These are phyloP conservation scores for Aspergillus hortae DNA, from an alignment of 2,329 filamentous ascomycete species.

Conservation along the genomic window DNA sequence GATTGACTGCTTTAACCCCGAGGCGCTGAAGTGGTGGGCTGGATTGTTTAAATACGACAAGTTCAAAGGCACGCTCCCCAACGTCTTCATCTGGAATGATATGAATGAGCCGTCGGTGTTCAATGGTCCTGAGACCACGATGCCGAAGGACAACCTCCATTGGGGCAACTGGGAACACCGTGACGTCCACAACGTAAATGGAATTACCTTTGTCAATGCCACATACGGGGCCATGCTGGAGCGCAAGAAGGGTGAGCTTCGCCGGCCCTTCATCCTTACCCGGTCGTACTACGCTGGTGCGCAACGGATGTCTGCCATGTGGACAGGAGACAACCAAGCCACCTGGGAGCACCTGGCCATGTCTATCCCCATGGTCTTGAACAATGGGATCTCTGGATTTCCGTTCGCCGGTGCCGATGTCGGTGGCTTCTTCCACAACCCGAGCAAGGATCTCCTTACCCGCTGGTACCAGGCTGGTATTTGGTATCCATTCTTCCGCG, in stretches of 20 bases:
- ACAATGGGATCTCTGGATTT: slow-evolving; percentile 87
- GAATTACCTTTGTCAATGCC: slow-evolving; percentile 91
- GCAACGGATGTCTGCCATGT: slow-evolving; percentile 90
- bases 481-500: slow-evolving; percentile 98
- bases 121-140: slow-evolving; percentile 95
- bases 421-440: slow-evolving; percentile 97
- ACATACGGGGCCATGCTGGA: slow-evolving; percentile 81
- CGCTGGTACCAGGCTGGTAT: slow-evolving; percentile 96
- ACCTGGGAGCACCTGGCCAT: slow-evolving; percentile 87
- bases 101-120: slow-evolving; percentile 99
- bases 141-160: slow-evolving; percentile 98
- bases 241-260: slow-evolving; percentile 79
- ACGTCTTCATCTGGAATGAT: slow-evolving; percentile 97
- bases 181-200: slow-evolving; percentile 93
- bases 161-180: slow-evolving; percentile 91
- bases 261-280: slow-evolving; percentile 87
- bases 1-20: slow-evolving; percentile 95
- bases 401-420: slow-evolving; percentile 95
- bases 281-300: slow-evolving; percentile 89
- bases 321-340: slow-evolving; percentile 97
- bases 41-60: slow-evolving; percentile 79
- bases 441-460: slow-evolving; percentile 82
- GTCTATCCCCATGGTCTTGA: slow-evolving; percentile 88
- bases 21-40: slow-evolving; percentile 87
- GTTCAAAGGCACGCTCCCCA: slow-evolving; percentile 82